Evolutionary conservation across 306 rosid species (phyloP).

Genomic region (Rosa persica): DNA sequence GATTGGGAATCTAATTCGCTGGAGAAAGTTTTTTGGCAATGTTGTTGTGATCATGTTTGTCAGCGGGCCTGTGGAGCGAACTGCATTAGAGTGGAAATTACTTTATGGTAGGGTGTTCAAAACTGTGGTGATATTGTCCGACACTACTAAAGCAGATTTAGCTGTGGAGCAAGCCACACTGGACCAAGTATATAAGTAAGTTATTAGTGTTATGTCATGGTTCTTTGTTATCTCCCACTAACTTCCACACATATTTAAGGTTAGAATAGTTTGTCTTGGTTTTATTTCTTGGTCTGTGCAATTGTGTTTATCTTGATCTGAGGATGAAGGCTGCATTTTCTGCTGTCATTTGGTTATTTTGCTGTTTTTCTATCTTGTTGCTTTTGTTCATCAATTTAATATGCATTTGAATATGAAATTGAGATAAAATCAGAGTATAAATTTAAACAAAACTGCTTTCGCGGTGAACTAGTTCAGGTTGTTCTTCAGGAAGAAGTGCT

Average conservation of each 20-base stretch:
- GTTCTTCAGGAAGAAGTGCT: neutral
- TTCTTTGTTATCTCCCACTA: neutral
- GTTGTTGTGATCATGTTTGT: slow-evolving; percentile 63
- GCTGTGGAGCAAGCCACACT: slow-evolving; percentile 58
- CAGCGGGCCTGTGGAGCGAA: slow-evolving; percentile 67
- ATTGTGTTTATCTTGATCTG: neutral
- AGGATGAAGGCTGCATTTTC: neutral
- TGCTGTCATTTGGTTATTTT: slow-evolving; percentile 1
- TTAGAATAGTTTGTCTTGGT: neutral
- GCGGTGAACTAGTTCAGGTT: neutral
- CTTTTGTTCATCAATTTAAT: neutral
- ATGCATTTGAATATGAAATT: neutral
- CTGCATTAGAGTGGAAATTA: slow-evolving; percentile 79
- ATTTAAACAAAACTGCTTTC: neutral
- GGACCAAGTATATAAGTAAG: slow-evolving; percentile 70
- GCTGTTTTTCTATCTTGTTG: neutral
- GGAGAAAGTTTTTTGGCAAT: slow-evolving; percentile 83
- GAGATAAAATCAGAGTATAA: neutral
- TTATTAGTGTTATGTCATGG: neutral
- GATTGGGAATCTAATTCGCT: slow-evolving; percentile 63
- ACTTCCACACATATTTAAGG: neutral
- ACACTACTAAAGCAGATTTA: slow-evolving; percentile 50
- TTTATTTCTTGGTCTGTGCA: neutral
- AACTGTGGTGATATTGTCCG: slow-evolving; percentile 62
- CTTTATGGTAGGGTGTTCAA: slow-evolving; percentile 83